phyloP scores from a whole-genome alignment of 805 yeast genomes.

The Sugiyamaella boreocaroliniensis region DNA sequence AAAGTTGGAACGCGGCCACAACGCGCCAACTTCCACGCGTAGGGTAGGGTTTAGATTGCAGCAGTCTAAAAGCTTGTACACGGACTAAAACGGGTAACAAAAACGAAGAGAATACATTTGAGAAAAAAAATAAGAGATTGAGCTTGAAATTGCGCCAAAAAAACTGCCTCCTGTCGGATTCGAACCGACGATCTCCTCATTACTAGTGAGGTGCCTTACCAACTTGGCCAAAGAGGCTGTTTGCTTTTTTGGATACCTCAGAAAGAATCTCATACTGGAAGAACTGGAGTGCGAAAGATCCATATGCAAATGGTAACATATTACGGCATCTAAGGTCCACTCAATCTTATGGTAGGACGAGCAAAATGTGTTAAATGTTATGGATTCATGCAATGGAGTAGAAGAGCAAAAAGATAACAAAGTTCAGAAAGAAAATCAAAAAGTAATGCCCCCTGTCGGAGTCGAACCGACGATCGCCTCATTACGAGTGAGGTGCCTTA shows the following conservation, averaged over 20 bases:
- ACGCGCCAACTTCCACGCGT: background rate
- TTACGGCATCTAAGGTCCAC: background rate
- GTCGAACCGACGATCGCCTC: constrained; percentile 6
- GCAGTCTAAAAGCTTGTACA: background rate
- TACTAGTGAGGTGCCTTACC: constrained; percentile 14
- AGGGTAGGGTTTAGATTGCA: background rate
- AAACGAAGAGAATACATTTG: background rate
- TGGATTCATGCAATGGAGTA: background rate
- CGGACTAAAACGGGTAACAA: background rate
- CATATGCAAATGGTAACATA: background rate
- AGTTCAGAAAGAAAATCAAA: background rate
- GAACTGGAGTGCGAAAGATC: no score
- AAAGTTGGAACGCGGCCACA: background rate
- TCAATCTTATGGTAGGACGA: background rate
- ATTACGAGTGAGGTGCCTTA: constrained; percentile 6
- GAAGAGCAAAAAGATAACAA: no score
- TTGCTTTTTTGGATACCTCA: background rate
- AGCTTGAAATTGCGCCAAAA: background rate
- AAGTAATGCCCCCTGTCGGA: constrained; percentile 2
- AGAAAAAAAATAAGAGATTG: background rate
- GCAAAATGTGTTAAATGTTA: background rate
- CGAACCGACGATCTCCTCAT: constrained; percentile 13
- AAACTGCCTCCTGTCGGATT: constrained; percentile 8
- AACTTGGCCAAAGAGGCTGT: constrained; percentile 8
- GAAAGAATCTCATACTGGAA: background rate